Evolutionary conservation across 1,284 basidiomycete species (phyloP), one percentile per base, ranked within the genome.

Genomic region (Schizophyllum commune): DNA sequence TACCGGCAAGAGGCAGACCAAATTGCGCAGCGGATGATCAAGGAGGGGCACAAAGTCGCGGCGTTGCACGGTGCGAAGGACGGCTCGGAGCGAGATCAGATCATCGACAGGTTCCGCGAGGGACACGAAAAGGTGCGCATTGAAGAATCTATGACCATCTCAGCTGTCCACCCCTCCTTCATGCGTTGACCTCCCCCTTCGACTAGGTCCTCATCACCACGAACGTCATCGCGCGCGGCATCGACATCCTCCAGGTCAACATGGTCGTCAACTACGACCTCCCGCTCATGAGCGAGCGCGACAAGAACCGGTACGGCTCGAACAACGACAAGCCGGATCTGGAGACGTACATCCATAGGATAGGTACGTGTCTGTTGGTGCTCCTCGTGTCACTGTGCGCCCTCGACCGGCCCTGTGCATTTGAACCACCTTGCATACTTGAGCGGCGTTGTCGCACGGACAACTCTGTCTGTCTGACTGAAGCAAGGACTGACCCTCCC

Each of bases 261-360:
- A 95, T 98, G 92, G 94, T 97, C 20, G 92, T 96, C 71, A 98
- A 99, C 78, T 99, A 99, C 73, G 97, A 99, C 74, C 83, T 99
- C 58, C 97, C 97, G 0, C 79, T 93, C 66, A 83, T 93, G 77
- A 86, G 84, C 69, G 88, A 91, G 68, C 82, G 86, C 17, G 79
- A 80, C 60, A 78, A 77, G 65, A 67, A 70, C 1, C 70, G 70
- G 27, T 47, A 13, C 39, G 11, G 19, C 19, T 13, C 19, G 19
- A 27, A 55, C 20, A 85, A 86, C 65, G 77, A 76, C 55, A 76
- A 73, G 65, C 93, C 95, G 0, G 97, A 99, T 73, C 81, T 96
- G 33, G 97, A 99, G 79, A 99, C 96, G 0, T 99, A 99, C 73
- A 88, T 99, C 62, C 97, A 99, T 77, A 88, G 97, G 65, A 99